Conservation (phyloP, 345 rosid species). For the Lepidium didymum region DNA sequence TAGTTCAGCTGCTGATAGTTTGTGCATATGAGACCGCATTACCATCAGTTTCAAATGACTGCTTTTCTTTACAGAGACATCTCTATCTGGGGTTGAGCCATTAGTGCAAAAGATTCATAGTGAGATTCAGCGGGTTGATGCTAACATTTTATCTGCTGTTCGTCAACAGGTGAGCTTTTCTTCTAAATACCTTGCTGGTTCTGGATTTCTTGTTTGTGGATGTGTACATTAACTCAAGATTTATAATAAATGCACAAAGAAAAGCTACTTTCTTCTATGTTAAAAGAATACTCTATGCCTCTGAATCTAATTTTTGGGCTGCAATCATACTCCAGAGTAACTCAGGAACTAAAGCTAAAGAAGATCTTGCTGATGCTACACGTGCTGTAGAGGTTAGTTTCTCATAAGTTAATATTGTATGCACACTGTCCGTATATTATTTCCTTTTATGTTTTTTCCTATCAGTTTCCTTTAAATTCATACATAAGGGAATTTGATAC, state of each 20-base stretch:
- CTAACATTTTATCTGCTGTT: constrained; percentile 85
- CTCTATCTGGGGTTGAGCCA: constrained; percentile 94
- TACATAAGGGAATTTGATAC: constrained; percentile 9
- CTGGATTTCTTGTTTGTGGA: constrained; percentile 3
- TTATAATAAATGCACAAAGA: neutral
- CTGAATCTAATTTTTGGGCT: neutral
- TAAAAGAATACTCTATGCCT: neutral
- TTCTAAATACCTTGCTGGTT: neutral
- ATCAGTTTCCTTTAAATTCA: neutral
- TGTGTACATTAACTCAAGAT: neutral
- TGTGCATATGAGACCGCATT: neutral
- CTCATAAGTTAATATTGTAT: neutral
- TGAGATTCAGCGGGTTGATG: constrained; percentile 94
- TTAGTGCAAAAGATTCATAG: constrained; percentile 93
- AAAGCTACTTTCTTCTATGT: neutral
- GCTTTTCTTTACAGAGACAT: constrained; percentile 65
- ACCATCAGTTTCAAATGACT: neutral
- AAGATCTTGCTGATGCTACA: constrained; percentile 99
- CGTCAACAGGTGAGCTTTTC: constrained; percentile 71
- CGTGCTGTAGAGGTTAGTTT: constrained; percentile 83
- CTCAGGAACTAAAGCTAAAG: constrained; percentile 95
- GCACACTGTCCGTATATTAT: neutral
- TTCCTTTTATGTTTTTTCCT: neutral
- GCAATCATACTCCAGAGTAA: constrained; percentile 58
- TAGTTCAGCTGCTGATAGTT: neutral